Evolutionary conservation across 176 grass and related monocot species (phyloP), one percentile per base, ranked within the genome.

Genomic region (Carex cristatella): DNA sequence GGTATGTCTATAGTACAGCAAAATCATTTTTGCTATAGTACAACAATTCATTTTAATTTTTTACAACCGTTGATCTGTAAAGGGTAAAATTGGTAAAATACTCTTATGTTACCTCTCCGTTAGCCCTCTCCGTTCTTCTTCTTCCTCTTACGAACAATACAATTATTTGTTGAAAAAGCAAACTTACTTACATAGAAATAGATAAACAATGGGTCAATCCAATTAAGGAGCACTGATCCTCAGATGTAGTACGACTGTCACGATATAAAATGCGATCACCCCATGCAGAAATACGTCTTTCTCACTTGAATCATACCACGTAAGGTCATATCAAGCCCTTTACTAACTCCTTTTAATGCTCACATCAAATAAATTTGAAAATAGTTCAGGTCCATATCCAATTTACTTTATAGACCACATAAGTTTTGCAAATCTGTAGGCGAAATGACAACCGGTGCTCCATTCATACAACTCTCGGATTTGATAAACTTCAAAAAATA

Each of bases 281-380:
- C 95, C 95, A 94, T 63, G 95, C 92, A 79, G 92, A 91, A 85
- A 98, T 92, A 57, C 95, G 90, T 77, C 85, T 98, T 94, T 98
- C 85, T 98, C 95, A 81, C 86, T 94, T 68, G 64, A 86, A 90
- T 98, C 95, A 89, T 98, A 98, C 27, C 89, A 92, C 94, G 82
- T 54, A 93, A 66, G 66, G 81, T 31, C 44, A 77, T 53, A 83
- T 49, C 12, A 77, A 83, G 44, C 51, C 60, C 51, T 16, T 28
- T 51, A 65, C 16, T 19, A 14, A 35, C 7, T 38, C 15, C 13
- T 40, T 69, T 73, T 55, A 55, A 28, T 77, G 54, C 12, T 13
- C 27, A 54, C 46, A 28, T 54, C n/a, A 77, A 27, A 55, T 14
- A 19, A 2, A 76, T 76, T 76, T 54, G 1, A 12, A 51, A 15